Evolutionary conservation across 768 basidiomycete genomes (phyloP), one percentile per base, ranked within the genome.

Genomic region (Leccinum rimulosum): DNA sequence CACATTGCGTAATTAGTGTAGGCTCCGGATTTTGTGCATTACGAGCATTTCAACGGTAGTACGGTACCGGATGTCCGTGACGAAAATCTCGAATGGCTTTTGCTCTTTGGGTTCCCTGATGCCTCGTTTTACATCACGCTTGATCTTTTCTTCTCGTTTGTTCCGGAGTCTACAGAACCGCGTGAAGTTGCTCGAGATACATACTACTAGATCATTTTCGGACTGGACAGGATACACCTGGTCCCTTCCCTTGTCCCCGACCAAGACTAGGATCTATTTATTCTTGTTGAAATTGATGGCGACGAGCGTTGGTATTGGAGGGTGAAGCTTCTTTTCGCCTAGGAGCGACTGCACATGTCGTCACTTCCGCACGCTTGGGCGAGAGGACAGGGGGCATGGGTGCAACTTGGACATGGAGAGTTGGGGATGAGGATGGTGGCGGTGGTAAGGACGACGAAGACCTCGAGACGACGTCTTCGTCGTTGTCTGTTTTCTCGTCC

Each of bases 51-150:
- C n/a, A n/a, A n/a, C n/a, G n/a, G n/a, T n/a, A n/a, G 78, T 97
- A 95, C 86, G 92, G 79, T 99, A 99, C 56, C 96, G 88, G 59
- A 99, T 98, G 72, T 99, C 96, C 3, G 96, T 98, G n/a, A 98
- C 95, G 0, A 99, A 99, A 47, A 98, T 92, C 77, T 99, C 97
- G 72, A 99, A 98, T 1, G 97, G 96, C 73, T 92, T 87, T 71
- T 97, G 92, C 59, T 99, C 95, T 70, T 97, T 95, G 2, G 89
- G 85, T 67, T 99, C 96, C 27, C 97, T 83, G 35, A 94, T 84
- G 6, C 96, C 96, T 12, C 93, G 85, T 74, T 97, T 98, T 31
- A 97, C 87, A 71, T 99, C 95, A 55, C 93, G 82, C 73, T 97
- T 98, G 65, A 98, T 94, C 77, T 95, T 98, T 30, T 88, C 91